phyloP scores from a whole-genome alignment of 257 asterid genomes.

The Solanum appendiculatum region DNA sequence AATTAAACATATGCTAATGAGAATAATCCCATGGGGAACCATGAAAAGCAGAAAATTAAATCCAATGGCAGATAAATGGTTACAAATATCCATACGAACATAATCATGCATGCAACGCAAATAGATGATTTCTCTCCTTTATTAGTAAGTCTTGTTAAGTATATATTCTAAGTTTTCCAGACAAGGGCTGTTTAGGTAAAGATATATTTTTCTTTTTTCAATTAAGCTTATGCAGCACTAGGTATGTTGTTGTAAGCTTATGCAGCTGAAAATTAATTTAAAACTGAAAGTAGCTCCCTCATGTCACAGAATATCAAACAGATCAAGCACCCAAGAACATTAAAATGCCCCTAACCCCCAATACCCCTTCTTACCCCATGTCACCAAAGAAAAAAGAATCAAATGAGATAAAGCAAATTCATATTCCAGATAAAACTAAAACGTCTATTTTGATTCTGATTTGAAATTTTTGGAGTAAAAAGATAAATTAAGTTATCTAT shows the following conservation, averaged over 20 bases:
- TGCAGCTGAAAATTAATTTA: not conserved
- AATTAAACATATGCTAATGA: not conserved
- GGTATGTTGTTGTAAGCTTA: too few species aligned
- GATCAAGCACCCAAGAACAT: not conserved
- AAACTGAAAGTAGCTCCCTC: not conserved
- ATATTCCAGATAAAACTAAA: not conserved
- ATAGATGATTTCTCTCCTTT: not conserved
- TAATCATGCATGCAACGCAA: not conserved
- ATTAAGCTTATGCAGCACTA: not conserved
- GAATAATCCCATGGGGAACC: not conserved
- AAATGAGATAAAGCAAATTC: not conserved
- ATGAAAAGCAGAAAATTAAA: not conserved
- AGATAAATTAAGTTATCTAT: not conserved
- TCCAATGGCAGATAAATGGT: not conserved
- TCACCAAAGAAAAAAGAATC: not conserved
- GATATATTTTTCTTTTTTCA: not conserved
- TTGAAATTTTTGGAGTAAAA: not conserved
- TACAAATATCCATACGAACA: not conserved
- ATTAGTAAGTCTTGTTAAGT: not conserved
- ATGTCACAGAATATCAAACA: not conserved
- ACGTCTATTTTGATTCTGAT: not conserved
- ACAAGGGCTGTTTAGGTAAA: not conserved
- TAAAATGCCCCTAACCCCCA: not conserved
- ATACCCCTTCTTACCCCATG: not conserved
- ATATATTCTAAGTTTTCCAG: not conserved